These are phyloP conservation scores for Globisporangium orthogonon DNA, from an alignment of 352 stramenopile species.

Conservation along the genomic window DNA sequence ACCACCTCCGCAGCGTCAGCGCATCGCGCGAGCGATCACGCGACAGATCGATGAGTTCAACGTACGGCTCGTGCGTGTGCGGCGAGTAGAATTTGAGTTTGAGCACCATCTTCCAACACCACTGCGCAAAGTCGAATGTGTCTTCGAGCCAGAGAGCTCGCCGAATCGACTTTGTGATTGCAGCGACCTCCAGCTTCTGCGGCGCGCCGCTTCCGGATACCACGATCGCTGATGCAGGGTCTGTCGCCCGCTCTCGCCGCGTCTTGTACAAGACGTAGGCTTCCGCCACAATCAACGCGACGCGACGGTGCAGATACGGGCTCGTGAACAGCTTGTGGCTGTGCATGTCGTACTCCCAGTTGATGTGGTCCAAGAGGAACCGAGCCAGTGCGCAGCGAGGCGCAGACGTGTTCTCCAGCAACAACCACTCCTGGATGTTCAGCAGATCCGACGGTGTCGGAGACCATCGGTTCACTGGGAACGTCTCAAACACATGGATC, in stretches of 20 bases:
- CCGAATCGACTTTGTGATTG: constrained; percentile 70
- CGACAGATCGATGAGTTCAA: constrained; percentile 65
- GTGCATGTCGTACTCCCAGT: constrained; percentile 82
- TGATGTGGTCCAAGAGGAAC: constrained; percentile 78
- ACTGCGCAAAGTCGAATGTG: constrained; percentile 72
- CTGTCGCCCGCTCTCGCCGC: constrained; percentile 26
- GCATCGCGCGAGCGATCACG: constrained; percentile 68
- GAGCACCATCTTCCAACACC: constrained; percentile 82
- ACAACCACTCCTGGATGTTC: constrained; percentile 75
- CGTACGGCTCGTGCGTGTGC: constrained; percentile 51
- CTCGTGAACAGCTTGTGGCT: constrained; percentile 52
- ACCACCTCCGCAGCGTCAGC: constrained; percentile 71
- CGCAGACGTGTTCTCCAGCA: constrained; percentile 63
- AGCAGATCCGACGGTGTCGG: constrained; percentile 55
- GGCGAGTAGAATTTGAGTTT: constrained; percentile 82
- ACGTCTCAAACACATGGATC: constrained; percentile 82
- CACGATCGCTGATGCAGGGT: constrained; percentile 31
- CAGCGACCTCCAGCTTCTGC: constrained; percentile 44
- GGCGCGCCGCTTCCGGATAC: constrained; percentile 36
- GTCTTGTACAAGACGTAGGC: constrained; percentile 65
- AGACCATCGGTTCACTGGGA: constrained; percentile 81
- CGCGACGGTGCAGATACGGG: constrained; percentile 67
- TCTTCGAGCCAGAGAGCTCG: constrained; percentile 58
- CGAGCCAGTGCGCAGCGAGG: constrained; percentile 55
- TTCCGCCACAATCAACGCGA: constrained; percentile 74